Evolutionary conservation across 139 green algal genomes (phyloP).

Genomic region (Axilococcus clingmanii): DNA sequence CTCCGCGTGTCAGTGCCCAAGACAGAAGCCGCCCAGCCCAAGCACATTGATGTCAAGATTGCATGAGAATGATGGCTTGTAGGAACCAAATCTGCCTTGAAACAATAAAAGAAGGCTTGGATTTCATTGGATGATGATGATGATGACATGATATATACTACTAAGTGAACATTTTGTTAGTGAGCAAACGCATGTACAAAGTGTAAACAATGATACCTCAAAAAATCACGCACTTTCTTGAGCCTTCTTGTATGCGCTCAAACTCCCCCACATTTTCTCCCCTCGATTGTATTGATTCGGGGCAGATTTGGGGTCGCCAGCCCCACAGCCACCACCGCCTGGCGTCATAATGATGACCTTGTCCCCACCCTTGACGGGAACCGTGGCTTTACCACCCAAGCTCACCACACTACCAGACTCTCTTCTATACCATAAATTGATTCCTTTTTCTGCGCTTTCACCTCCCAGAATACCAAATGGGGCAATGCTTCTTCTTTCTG

Average conservation of each 20-base stretch:
- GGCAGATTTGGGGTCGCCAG: neutral
- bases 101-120: no score
- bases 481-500: slow-evolving; percentile 59
- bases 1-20: slow-evolving; percentile 5
- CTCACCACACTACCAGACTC: slow-evolving; percentile 43
- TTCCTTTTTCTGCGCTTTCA: slow-evolving; percentile 32
- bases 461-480: slow-evolving; percentile 79
- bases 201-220: neutral
- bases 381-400: slow-evolving; percentile 67
- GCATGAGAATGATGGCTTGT: no score
- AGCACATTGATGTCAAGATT: no score
- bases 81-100: no score
- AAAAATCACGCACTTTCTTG: slow-evolving; percentile 45
- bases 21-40: neutral
- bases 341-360: slow-evolving; percentile 59
- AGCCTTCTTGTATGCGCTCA: slow-evolving; percentile 20
- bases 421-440: slow-evolving; percentile 64
- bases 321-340: slow-evolving; percentile 58
- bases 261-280: neutral
- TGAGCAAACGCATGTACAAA: no score
- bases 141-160: no score
- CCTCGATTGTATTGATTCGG: neutral
- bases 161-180: no score
- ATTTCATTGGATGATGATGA: no score
- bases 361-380: slow-evolving; percentile 40